These are phyloP conservation scores for Sclerospora graminicola DNA, from an alignment of 352 stramenopile genomes.

Conservation along the genomic window DNA sequence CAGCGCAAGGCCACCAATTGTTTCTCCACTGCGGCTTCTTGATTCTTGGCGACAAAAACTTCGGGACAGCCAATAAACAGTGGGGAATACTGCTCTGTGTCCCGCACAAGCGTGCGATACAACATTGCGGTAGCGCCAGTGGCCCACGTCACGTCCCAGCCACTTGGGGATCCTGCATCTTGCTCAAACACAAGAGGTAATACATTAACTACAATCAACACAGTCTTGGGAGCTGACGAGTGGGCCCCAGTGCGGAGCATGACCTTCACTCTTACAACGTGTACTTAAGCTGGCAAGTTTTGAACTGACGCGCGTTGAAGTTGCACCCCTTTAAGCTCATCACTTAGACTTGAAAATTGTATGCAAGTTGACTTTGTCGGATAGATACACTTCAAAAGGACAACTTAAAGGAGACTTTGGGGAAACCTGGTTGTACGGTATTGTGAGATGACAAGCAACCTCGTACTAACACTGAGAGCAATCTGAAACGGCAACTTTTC, in stretches of 20 bases:
- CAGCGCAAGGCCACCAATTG: slow-evolving; percentile 86
- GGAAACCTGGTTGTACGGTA: no score
- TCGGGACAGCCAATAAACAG: slow-evolving; percentile 70
- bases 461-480: no score
- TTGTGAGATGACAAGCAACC: no score
- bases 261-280: slow-evolving; percentile 7
- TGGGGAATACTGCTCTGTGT: slow-evolving; percentile 38
- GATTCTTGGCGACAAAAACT: slow-evolving; percentile 48
- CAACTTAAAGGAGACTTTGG: no score
- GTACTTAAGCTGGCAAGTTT: background rate
- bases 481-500: no score
- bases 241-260: background rate
- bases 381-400: no score
- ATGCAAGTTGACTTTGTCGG: background rate
- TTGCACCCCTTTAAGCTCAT: slow-evolving; percentile 10
- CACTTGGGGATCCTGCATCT: slow-evolving; percentile 22
- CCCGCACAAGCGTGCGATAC: slow-evolving; percentile 58
- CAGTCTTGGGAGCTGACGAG: slow-evolving; percentile 28
- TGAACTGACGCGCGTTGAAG: background rate
- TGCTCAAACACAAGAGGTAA: slow-evolving; percentile 64
- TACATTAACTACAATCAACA: slow-evolving; percentile 76
- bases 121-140: slow-evolving; percentile 64
- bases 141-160: slow-evolving; percentile 60
- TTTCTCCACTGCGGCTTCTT: slow-evolving; percentile 60
- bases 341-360: slow-evolving; percentile 9